Base-by-base conservation (phyloP, 495 filamentous ascomycete species). In the Sabuloglossum arenarium region DNA sequence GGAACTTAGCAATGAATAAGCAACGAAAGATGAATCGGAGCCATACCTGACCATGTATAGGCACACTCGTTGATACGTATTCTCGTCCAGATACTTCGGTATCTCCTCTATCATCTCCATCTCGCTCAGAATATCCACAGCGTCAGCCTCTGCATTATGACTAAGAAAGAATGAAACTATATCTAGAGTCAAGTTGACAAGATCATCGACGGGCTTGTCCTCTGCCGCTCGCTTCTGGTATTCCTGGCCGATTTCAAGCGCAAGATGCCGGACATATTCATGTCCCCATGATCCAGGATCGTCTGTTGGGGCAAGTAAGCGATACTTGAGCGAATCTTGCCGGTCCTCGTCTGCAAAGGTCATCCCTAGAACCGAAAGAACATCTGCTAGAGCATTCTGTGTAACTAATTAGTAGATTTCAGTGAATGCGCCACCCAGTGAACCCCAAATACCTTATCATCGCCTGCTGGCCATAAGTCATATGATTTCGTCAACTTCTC, bases 241-340 rank as follows among this genome's bases (percentile, higher is more conserved):
- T 62, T 95, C 91, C 68, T 93, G 82, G 54, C 91, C 91, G 56
- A 97, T 88, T 70, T 99, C 91, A 55, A 99, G 73, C 14, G 91
- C 90, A 60, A 99, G 73, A 71, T 99, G 91, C 56, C 91, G 79
- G 59, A 95, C 85, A 65, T 99, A 99, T 77, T 99, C 91, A 69
- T 99, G 91, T 54, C 91, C 91, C 91, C 91, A 99, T 11, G 89
- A 93, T 42, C 84, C 87, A 64, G 96, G 85, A 67, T 99, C 91
- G 62, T 86, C 75, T 14, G 88, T 87, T 45, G 89, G 89, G 27
- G 89, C 81, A 31, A 94, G 76, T 19, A 99, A 76, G 60, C 91
- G 80, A 70, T 90, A 99, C 69, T 93, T 97, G 59, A 99, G 77
- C 34, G 90, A 93, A 67, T 97, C 93, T 62, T 91, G 77, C 65